phyloP scores from a whole-genome alignment of 345 rosid species.

The Boechera divaricarpa region DNA sequence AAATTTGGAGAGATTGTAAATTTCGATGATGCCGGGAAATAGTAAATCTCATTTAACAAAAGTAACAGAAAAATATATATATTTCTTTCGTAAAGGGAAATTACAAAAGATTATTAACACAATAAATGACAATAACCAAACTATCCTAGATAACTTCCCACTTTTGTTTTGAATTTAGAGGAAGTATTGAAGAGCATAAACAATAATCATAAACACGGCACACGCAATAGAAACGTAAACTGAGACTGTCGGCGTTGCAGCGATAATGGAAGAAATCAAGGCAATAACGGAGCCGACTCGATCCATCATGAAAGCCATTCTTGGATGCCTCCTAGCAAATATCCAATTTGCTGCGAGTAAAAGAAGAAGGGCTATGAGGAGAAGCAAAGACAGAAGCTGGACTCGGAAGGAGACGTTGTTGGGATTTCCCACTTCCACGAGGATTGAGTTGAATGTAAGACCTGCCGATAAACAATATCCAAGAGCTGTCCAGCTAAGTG shows the following conservation, averaged over 20 bases:
- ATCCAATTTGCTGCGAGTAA: not conserved
- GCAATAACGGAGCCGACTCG: not conserved
- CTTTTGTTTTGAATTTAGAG: too few relatives aligned
- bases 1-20: not conserved
- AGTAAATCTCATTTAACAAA: too few relatives aligned
- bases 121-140: too few relatives aligned
- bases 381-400: constrained; percentile 5
- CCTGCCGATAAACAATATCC: not conserved
- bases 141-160: too few relatives aligned
- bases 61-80: too few relatives aligned
- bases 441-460: not conserved
- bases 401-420: not conserved
- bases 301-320: not conserved
- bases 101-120: too few relatives aligned
- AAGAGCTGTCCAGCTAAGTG: not conserved
- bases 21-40: too few relatives aligned
- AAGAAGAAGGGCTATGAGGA: not conserved
- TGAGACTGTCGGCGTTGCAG: not conserved
- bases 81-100: too few relatives aligned
- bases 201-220: not conserved
- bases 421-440: not conserved
- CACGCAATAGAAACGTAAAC: not conserved
- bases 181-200: not conserved
- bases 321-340: not conserved
- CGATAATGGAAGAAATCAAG: not conserved